These are phyloP conservation scores for Trametes coccinea DNA, from an alignment of 768 basidiomycete genomes.

Conservation along the genomic window DNA sequence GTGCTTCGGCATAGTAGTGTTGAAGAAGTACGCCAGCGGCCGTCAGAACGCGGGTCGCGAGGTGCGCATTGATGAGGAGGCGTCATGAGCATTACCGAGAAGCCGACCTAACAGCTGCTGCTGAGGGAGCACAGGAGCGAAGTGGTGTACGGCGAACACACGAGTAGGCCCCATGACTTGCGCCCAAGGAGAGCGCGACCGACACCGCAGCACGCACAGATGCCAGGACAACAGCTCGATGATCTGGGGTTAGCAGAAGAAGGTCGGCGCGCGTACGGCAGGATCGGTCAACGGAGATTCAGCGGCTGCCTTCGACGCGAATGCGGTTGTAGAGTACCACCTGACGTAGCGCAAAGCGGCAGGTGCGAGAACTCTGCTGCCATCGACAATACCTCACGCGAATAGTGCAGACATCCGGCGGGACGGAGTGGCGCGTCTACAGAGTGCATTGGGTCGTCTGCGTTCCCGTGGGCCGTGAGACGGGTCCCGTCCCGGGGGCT, in stretches of 20 bases:
- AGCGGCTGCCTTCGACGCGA: conserved; percentile 4
- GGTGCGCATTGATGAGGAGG: conserved; percentile 1
- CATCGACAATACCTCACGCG: background rate
- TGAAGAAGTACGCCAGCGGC: background rate
- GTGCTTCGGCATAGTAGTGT: background rate
- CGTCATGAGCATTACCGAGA: conserved; percentile 7
- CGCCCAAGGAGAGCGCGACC: conserved; percentile 1
- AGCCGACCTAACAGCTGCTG: conserved; percentile 6
- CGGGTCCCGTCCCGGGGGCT: background rate
- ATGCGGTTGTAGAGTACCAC: background rate
- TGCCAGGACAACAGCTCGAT: conserved; percentile 13
- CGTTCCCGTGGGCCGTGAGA: conserved; percentile 17
- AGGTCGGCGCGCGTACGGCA: conserved; percentile 4
- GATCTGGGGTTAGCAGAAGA: conserved; percentile 8
- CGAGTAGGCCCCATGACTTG: conserved; percentile 18
- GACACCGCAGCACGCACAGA: conserved; percentile 10
- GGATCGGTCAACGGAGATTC: conserved; percentile 9
- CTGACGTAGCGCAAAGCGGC: conserved; percentile 8
- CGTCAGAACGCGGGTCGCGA: conserved; percentile 1
- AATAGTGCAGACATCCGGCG: background rate
- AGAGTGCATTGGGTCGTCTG: background rate
- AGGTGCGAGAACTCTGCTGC: conserved; percentile 12
- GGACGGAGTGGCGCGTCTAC: conserved; percentile 7
- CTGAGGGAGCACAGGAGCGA: conserved; percentile 6
- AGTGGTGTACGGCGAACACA: conserved; percentile 1